A percentile compares a stretch with the other conserved stretches of the same genome.
Conservation (phyloP, 371 early-diverging fungal genomes). For the Globomyces sp. region DNA sequence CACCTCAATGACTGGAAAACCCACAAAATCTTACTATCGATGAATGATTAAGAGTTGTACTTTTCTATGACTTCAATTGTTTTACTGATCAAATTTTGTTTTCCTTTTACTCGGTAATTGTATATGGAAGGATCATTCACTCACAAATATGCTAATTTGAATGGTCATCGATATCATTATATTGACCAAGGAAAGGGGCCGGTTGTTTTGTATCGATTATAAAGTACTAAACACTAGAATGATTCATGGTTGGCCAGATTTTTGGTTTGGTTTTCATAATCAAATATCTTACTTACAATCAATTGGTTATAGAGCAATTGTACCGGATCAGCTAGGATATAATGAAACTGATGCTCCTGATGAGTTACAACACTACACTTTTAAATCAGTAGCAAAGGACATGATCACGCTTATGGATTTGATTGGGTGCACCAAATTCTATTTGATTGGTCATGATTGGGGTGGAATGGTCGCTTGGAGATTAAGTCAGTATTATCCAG, state of each 20-base stretch:
- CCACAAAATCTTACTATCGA: too few species aligned
- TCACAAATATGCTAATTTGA: background rate
- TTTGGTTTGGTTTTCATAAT: background rate
- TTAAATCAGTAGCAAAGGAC: conserved; percentile 6
- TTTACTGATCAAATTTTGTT: background rate
- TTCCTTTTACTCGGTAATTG: background rate
- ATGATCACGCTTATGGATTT: background rate
- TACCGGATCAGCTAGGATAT: conserved; percentile 5
- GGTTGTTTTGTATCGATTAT: background rate
- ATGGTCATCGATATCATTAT: background rate
- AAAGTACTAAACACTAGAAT: background rate
- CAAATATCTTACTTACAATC: background rate
- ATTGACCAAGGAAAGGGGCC: conserved; percentile 13
- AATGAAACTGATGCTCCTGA: conserved; percentile 7
- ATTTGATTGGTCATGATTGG: conserved; percentile 11
- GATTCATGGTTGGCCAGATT: background rate
- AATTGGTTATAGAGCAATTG: conserved; percentile 3
- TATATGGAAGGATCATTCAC: background rate
- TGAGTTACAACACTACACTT: background rate
- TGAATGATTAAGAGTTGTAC: too few species aligned
- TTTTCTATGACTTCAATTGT: too few species aligned
- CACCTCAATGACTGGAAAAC: too few species aligned
- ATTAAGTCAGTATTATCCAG: conserved; percentile 11
- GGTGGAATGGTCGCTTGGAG: conserved; percentile 8
- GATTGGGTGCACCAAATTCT: background rate